A percentile compares a stretch with the other conserved stretches of the same genome.
Evolutionary conservation across 192 early-diverging fungal species (phyloP).

Genomic region (Dissophora globulifera): DNA sequence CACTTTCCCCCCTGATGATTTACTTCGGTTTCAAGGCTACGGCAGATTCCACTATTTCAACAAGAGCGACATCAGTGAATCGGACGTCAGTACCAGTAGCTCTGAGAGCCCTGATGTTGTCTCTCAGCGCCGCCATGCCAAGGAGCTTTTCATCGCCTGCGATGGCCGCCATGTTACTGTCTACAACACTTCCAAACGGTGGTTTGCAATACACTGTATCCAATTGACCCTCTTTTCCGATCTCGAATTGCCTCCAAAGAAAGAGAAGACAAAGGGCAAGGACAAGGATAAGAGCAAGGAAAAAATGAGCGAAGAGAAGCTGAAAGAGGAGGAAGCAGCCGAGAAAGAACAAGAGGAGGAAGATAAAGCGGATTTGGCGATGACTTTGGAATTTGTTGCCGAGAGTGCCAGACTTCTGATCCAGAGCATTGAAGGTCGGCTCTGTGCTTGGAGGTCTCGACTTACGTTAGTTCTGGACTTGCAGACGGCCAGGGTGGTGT

Average conservation of each 20-base stretch:
- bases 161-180: background rate
- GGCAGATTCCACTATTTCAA: conserved; percentile 2
- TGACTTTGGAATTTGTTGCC: too few relatives aligned
- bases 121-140: too few relatives aligned
- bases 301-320: too few relatives aligned
- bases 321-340: too few relatives aligned
- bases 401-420: background rate
- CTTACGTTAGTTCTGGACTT: background rate
- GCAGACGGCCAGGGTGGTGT: background rate
- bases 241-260: too few relatives aligned
- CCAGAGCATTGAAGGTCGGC: background rate
- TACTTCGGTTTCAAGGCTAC: background rate
- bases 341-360: too few relatives aligned
- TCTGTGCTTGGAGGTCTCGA: background rate
- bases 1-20: background rate
- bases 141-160: background rate
- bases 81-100: too few relatives aligned
- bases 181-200: background rate
- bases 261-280: too few relatives aligned
- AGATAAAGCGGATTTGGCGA: too few relatives aligned
- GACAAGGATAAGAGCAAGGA: too few relatives aligned
- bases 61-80: too few relatives aligned
- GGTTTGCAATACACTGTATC: background rate
- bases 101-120: too few relatives aligned
- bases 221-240: background rate